Percentiles rank a stretch among this genome's conserved stretches.
Conservation (phyloP, 129 eudicot genomes). For the Helianthus tuberosus region DNA sequence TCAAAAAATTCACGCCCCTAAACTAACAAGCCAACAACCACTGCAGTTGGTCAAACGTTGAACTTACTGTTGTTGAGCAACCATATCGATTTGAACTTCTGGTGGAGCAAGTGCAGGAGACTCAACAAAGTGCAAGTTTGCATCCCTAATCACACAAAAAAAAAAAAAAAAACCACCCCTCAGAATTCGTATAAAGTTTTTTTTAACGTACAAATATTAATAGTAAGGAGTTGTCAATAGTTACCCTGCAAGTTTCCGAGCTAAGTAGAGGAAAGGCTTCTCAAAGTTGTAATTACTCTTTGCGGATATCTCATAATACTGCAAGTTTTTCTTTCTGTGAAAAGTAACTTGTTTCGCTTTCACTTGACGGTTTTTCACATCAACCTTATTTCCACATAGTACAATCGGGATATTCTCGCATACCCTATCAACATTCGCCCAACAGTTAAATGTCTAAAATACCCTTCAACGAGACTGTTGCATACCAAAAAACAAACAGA, state of each 20-base stretch:
- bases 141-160: constrained; percentile 44
- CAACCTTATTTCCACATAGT: constrained; percentile 82
- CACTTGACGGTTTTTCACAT: constrained; percentile 84
- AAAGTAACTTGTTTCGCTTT: constrained; percentile 82
- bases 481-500: background rate
- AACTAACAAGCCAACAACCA: background rate
- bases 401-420: constrained; percentile 76
- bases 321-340: constrained; percentile 75
- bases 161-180: background rate
- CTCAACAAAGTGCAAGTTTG: constrained; percentile 76
- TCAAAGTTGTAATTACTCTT: constrained; percentile 82
- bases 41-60: background rate
- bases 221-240: background rate
- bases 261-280: constrained; percentile 81
- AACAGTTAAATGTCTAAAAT: constrained; percentile 1
- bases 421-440: constrained; percentile 32
- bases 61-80: constrained; percentile 66
- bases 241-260: constrained; percentile 82
- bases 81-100: constrained; percentile 72
- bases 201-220: background rate
- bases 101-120: constrained; percentile 87
- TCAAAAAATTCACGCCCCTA: too few relatives aligned
- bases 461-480: background rate
- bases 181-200: background rate
- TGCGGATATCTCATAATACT: constrained; percentile 78